These are phyloP conservation scores for Pythium biforme DNA, from an alignment of 352 stramenopile species.

Conservation along the genomic window DNA sequence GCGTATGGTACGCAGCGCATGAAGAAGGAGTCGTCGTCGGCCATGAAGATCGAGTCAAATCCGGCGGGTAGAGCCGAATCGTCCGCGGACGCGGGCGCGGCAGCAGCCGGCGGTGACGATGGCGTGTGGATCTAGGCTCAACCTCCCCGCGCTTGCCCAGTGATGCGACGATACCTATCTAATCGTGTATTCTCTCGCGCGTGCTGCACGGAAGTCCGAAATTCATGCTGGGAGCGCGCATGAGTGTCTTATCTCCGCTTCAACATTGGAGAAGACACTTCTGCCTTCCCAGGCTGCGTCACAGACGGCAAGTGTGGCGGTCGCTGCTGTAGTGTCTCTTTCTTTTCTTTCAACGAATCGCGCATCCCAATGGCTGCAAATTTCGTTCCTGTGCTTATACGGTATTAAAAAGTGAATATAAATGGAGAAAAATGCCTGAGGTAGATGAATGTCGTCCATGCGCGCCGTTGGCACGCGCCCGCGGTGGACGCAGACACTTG, in stretches of 20 bases:
- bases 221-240: neutral
- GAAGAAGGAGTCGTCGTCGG: constrained; percentile 66
- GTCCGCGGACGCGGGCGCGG: constrained; percentile 2
- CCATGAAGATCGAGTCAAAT: constrained; percentile 40
- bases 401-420: constrained; percentile 30
- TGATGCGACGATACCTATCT: constrained; percentile 12
- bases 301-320: neutral
- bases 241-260: neutral
- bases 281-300: too few relatives aligned
- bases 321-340: constrained; percentile 8
- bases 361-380: neutral
- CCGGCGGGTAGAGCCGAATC: constrained; percentile 38
- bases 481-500: too few relatives aligned
- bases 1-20: constrained; percentile 64
- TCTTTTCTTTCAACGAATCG: neutral
- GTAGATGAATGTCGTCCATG: too few relatives aligned
- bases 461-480: too few relatives aligned
- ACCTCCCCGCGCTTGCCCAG: neutral
- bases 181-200: constrained; percentile 9
- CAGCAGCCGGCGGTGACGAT: constrained; percentile 46
- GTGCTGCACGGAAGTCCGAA: constrained; percentile 1
- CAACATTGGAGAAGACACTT: neutral
- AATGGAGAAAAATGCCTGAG: constrained; percentile 18
- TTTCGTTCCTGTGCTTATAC: constrained; percentile 18
- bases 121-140: constrained; percentile 67